Percentiles rank a stretch among this genome's conserved stretches.
phyloP scores from a whole-genome alignment of 1,284 basidiomycete species.

The Spongispora temasekensis region DNA sequence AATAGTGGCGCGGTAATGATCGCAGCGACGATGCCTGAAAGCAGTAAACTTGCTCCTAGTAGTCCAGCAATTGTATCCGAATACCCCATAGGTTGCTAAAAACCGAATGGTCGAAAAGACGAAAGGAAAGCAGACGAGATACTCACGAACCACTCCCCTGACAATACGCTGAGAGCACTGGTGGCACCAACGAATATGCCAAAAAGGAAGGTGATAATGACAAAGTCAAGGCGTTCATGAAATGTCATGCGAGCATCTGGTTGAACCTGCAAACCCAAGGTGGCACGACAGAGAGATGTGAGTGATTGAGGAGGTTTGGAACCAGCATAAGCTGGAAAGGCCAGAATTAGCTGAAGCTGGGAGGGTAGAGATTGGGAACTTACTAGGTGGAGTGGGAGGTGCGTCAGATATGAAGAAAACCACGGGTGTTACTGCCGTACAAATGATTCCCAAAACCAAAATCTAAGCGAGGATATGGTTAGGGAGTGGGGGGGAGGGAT shows the following conservation, averaged over 20 bases:
- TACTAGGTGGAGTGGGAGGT: conserved; percentile 79
- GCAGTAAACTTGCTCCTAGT: conserved; percentile 65
- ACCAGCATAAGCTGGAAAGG: conserved; percentile 58
- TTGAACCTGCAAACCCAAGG: conserved; percentile 47
- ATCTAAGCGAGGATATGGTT: too few relatives aligned
- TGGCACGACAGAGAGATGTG: conserved; percentile 54
- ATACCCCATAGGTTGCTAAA: conserved; percentile 73
- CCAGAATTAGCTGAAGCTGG: background rate
- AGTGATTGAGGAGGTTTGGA: conserved; percentile 58
- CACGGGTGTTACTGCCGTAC: conserved; percentile 57
- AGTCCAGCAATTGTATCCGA: conserved; percentile 62
- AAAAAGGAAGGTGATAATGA: conserved; percentile 58
- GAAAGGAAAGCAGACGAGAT: background rate
- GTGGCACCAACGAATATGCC: conserved; percentile 62
- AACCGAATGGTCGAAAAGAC: background rate
- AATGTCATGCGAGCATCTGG: conserved; percentile 55
- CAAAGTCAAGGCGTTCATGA: conserved; percentile 70
- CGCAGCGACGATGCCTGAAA: conserved; percentile 69
- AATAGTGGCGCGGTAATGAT: conserved; percentile 69
- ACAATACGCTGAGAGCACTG: conserved; percentile 61
- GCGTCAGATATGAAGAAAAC: conserved; percentile 55
- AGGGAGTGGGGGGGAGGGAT: too few relatives aligned
- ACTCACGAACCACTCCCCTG: conserved; percentile 65
- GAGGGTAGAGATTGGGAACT: conserved; percentile 19
- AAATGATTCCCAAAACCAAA: conserved; percentile 67